phyloP scores from a whole-genome alignment of 768 basidiomycete genomes.

The Sporobolomyces pararoseus region DNA sequence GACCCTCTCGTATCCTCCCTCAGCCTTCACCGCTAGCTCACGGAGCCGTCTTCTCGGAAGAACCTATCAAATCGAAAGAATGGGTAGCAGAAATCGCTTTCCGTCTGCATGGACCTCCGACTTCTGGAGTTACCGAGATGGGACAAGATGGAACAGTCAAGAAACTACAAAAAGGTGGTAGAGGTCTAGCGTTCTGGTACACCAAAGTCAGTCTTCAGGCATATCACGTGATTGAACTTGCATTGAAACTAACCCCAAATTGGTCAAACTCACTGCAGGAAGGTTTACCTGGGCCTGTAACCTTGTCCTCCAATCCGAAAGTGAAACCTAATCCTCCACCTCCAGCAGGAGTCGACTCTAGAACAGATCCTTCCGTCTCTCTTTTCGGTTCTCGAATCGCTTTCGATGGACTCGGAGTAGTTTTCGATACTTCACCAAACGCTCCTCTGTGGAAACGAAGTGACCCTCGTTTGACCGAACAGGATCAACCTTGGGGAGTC shows the following conservation, averaged over 20 bases:
- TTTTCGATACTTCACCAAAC: slow-evolving; percentile 43
- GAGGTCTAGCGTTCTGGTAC: slow-evolving; percentile 45
- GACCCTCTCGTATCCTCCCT: neutral
- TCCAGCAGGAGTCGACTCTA: slow-evolving; percentile 6
- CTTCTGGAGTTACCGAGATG: slow-evolving; percentile 18
- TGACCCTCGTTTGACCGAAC: slow-evolving; percentile 28
- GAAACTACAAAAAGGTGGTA: slow-evolving; percentile 40
- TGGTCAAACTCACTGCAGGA: too few species aligned
- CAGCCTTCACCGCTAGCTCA: slow-evolving; percentile 43
- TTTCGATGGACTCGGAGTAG: slow-evolving; percentile 46
- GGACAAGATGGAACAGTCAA: slow-evolving; percentile 9
- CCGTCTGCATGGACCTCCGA: slow-evolving; percentile 40
- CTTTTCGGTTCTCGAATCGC: slow-evolving; percentile 42
- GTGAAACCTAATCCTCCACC: slow-evolving; percentile 26
- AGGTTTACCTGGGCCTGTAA: slow-evolving; percentile 23
- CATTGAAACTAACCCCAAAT: too few species aligned
- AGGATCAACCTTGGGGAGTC: slow-evolving; percentile 17
- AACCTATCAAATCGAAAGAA: slow-evolving; percentile 33
- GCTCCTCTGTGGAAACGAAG: slow-evolving; percentile 38
- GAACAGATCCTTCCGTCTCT: slow-evolving; percentile 37
- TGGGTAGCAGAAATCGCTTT: slow-evolving; percentile 46
- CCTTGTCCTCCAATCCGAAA: slow-evolving; percentile 18
- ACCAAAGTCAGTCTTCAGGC: slow-evolving; percentile 38
- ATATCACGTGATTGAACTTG: too few species aligned
- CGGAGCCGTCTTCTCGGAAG: slow-evolving; percentile 40